Conservation (phyloP, 2,329 filamentous ascomycete species). For the Chrysoporthe austroafricana region DNA sequence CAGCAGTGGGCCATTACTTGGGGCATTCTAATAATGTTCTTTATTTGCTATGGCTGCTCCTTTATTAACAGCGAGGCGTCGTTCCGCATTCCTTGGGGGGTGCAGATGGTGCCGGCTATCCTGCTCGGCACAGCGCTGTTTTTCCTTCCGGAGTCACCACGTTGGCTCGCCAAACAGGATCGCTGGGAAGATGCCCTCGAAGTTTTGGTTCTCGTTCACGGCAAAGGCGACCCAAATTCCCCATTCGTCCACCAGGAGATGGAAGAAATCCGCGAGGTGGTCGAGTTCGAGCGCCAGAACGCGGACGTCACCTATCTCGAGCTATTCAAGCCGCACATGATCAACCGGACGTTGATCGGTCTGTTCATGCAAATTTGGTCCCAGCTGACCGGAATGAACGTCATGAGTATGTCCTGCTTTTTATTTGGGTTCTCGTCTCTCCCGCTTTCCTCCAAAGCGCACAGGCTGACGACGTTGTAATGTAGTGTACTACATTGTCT, state of each 20-base stretch:
- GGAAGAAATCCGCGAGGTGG: constrained; percentile 72
- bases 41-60: constrained; percentile 51
- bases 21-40: constrained; percentile 54
- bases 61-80: constrained; percentile 46
- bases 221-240: constrained; percentile 65
- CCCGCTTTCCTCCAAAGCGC: background rate
- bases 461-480: background rate
- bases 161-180: constrained; percentile 55
- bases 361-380: constrained; percentile 77
- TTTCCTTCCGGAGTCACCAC: constrained; percentile 53
- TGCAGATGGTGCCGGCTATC: constrained; percentile 51
- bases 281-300: constrained; percentile 73
- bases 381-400: constrained; percentile 78
- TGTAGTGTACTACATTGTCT: constrained; percentile 68
- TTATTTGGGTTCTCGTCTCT: background rate
- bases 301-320: constrained; percentile 72
- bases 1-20: constrained; percentile 52
- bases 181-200: constrained; percentile 49
- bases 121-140: constrained; percentile 47
- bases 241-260: constrained; percentile 71
- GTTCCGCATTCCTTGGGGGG: constrained; percentile 55
- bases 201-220: constrained; percentile 62
- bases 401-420: constrained; percentile 55
- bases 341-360: constrained; percentile 73
- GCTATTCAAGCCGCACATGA: constrained; percentile 73